Evolutionary conservation across 1,139 yeast genomes (phyloP).

Genomic region (Yamadazyma siamensis): DNA sequence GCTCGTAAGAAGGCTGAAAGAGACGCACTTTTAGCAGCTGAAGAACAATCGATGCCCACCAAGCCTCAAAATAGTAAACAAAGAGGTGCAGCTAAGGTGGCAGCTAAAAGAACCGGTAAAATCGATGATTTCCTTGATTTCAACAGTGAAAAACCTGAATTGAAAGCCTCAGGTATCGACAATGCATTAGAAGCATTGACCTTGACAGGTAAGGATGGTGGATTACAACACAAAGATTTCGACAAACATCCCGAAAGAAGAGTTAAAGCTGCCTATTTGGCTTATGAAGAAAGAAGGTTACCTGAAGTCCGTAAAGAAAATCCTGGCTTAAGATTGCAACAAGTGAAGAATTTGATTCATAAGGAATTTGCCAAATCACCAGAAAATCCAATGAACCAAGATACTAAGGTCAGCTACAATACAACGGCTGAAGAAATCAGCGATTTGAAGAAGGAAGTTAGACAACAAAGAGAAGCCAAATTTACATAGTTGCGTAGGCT

Average conservation of each 20-base stretch:
- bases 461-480: slow-evolving; percentile 44
- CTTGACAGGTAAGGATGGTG: slow-evolving; percentile 54
- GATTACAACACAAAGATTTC: slow-evolving; percentile 57
- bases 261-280: slow-evolving; percentile 76
- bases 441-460: slow-evolving; percentile 48
- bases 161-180: slow-evolving; percentile 74
- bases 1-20: slow-evolving; percentile 64
- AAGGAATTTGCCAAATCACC: slow-evolving; percentile 81
- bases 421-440: slow-evolving; percentile 57
- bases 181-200: slow-evolving; percentile 76
- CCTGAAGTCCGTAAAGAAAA: slow-evolving; percentile 75
- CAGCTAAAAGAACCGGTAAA: slow-evolving; percentile 60
- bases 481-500: slow-evolving; percentile 23
- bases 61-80: slow-evolving; percentile 53
- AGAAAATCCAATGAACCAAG: slow-evolving; percentile 85
- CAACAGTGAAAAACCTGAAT: slow-evolving; percentile 47
- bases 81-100: slow-evolving; percentile 72
- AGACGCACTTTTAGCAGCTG: slow-evolving; percentile 57
- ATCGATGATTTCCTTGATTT: slow-evolving; percentile 60
- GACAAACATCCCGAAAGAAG: slow-evolving; percentile 90
- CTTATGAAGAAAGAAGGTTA: slow-evolving; percentile 66
- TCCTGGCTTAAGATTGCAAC: slow-evolving; percentile 79
- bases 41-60: slow-evolving; percentile 59
- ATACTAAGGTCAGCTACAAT: slow-evolving; percentile 58
- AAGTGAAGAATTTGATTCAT: slow-evolving; percentile 66